phyloP scores from a whole-genome alignment of 495 filamentous ascomycete species.

The Penicillium maclennaniae region DNA sequence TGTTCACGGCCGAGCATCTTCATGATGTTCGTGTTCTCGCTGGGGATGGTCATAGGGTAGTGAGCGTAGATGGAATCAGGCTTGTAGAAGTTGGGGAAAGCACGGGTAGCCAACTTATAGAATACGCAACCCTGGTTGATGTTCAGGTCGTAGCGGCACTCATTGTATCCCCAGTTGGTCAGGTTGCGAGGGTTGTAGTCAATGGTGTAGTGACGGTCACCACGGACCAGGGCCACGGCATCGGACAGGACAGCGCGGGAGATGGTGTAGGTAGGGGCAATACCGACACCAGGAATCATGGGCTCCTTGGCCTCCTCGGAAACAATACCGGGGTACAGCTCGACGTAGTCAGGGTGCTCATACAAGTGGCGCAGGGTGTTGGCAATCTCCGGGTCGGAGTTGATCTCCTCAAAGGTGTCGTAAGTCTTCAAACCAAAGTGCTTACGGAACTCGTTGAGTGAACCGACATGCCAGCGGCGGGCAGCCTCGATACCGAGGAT shows the following conservation, averaged over 20 bases:
- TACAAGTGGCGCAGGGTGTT: constrained; percentile 52
- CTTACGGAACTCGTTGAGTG: constrained; percentile 61
- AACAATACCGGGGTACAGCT: constrained; percentile 61
- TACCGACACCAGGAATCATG: constrained; percentile 52
- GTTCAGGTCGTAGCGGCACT: constrained; percentile 67
- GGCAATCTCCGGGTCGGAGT: constrained; percentile 54
- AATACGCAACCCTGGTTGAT: constrained; percentile 79
- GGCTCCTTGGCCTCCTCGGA: constrained; percentile 51
- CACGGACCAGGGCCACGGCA: constrained; percentile 52
- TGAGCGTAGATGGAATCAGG: constrained; percentile 81
- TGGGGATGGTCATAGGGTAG: constrained; percentile 77
- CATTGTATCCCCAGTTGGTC: constrained; percentile 76
- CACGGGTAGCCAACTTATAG: constrained; percentile 75
- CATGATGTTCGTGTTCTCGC: constrained; percentile 70
- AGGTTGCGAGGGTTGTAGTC: constrained; percentile 72
- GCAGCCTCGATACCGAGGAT: constrained; percentile 60
- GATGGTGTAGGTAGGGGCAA: constrained; percentile 57
- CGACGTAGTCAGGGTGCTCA: constrained; percentile 58
- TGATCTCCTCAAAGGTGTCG: constrained; percentile 60
- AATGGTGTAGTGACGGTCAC: constrained; percentile 52
- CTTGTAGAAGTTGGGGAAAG: constrained; percentile 79
- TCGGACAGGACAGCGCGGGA: constrained; percentile 52
- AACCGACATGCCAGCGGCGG: constrained; percentile 56
- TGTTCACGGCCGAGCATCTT: constrained; percentile 65
- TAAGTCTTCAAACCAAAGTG: constrained; percentile 57